Conservation (phyloP, 192 early-diverging fungal species). For the Dispira simplex region DNA sequence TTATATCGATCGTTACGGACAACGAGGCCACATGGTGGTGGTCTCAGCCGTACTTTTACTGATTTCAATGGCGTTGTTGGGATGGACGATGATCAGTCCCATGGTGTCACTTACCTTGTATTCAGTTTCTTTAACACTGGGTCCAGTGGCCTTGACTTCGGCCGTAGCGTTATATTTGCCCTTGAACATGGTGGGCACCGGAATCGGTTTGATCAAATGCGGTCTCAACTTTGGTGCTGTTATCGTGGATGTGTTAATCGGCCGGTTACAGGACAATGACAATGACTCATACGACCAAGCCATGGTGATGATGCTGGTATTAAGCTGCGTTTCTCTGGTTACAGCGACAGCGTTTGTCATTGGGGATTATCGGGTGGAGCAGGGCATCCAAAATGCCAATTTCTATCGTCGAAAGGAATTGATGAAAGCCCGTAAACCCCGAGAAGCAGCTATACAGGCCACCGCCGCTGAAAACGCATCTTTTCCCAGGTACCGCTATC, state of each 20-base stretch:
- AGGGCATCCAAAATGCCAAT: not conserved
- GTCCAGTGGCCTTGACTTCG: slow-evolving; percentile 20
- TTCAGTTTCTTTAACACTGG: slow-evolving; percentile 26
- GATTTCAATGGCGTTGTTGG: slow-evolving; percentile 19
- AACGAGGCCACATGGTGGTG: slow-evolving; percentile 26
- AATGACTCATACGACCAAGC: slow-evolving; percentile 30
- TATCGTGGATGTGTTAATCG: slow-evolving; percentile 32
- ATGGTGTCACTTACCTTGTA: slow-evolving; percentile 24
- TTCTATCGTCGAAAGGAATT: not conserved
- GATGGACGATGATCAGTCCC: slow-evolving; percentile 24
- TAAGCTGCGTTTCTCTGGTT: slow-evolving; percentile 20
- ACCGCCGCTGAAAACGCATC: not conserved
- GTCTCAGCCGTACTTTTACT: slow-evolving; percentile 21
- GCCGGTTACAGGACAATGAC: slow-evolving; percentile 27
- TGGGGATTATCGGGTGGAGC: slow-evolving; percentile 12
- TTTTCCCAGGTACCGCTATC: not conserved
- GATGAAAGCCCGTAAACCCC: not conserved
- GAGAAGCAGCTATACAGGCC: not conserved
- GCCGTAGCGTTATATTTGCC: slow-evolving; percentile 2
- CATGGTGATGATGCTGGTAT: slow-evolving; percentile 23
- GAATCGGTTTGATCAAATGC: slow-evolving; percentile 28
- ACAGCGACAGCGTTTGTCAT: slow-evolving; percentile 17
- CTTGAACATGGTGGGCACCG: slow-evolving; percentile 25
- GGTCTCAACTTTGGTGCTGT: slow-evolving; percentile 30
- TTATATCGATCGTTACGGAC: slow-evolving; percentile 35